A percentile compares a stretch with the other conserved stretches of the same genome.
phyloP scores from a whole-genome alignment of 169 alveolate genomes.

The Perkinsus chesapeaki region DNA sequence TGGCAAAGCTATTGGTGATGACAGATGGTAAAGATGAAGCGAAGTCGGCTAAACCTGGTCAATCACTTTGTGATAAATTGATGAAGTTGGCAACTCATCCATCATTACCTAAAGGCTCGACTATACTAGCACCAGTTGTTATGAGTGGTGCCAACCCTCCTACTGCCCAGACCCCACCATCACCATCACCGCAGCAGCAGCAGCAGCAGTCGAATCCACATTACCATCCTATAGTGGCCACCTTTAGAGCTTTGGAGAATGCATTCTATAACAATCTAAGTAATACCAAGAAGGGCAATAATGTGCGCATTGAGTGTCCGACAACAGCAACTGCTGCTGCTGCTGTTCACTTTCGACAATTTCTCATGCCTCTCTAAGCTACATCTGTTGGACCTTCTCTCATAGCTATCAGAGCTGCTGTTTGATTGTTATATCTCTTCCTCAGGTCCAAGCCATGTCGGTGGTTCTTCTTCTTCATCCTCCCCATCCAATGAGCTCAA shows the following conservation, averaged over 20 bases:
- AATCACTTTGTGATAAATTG: background rate
- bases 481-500: background rate
- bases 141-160: background rate
- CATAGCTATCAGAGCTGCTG: too few relatives aligned
- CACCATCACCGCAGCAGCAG: too few relatives aligned
- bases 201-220: background rate
- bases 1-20: background rate
- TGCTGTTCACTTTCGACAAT: too few relatives aligned
- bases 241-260: background rate
- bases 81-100: background rate
- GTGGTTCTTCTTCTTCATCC: background rate
- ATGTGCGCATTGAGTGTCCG: too few relatives aligned
- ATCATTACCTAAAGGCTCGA: background rate
- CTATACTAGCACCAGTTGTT: background rate
- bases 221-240: background rate
- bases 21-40: background rate
- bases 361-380: too few relatives aligned
- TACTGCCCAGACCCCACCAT: too few relatives aligned
- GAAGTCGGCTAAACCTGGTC: background rate
- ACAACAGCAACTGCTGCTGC: background rate
- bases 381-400: too few relatives aligned
- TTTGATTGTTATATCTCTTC: too few relatives aligned
- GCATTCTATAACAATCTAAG: background rate
- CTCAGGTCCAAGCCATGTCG: background rate
- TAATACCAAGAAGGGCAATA: too few relatives aligned